Conservation (phyloP, 176 grass and related monocot species). For the Oryza meyeriana region DNA sequence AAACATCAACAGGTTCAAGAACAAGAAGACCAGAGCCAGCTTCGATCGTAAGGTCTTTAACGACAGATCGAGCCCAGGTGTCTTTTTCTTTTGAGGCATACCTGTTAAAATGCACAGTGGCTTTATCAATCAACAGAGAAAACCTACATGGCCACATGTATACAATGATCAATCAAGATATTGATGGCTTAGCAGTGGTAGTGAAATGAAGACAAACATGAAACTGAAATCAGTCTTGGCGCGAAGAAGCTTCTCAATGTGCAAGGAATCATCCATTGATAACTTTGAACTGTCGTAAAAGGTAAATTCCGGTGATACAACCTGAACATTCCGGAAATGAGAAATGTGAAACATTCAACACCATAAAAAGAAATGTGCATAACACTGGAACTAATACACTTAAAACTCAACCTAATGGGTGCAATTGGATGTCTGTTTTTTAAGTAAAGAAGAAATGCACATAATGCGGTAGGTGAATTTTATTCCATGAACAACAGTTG, state of each 20-base stretch:
- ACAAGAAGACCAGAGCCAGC: constrained; percentile 88
- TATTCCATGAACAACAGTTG: background rate
- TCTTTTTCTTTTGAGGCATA: constrained; percentile 98
- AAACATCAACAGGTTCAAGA: constrained; percentile 90
- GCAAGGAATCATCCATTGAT: constrained; percentile 79
- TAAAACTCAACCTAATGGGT: constrained; percentile 1
- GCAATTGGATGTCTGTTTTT: background rate
- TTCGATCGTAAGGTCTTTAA: constrained; percentile 89
- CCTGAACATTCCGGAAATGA: constrained; percentile 44
- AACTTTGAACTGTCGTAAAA: constrained; percentile 94
- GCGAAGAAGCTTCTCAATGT: constrained; percentile 95
- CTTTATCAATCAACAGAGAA: constrained; percentile 6
- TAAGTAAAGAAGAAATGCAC: constrained; percentile 6
- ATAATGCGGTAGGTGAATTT: background rate
- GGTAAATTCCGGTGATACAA: constrained; percentile 90
- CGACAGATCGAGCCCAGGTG: constrained; percentile 69
- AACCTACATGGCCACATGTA: background rate
- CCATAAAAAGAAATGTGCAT: background rate
- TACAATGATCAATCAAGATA: background rate
- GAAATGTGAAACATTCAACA: constrained; percentile 4
- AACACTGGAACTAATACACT: background rate
- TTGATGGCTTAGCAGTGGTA: constrained; percentile 28
- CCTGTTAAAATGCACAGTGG: constrained; percentile 51
- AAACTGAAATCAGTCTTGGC: constrained; percentile 96
- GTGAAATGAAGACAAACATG: constrained; percentile 59